Percentiles rank a stretch among this genome's conserved stretches.
These are phyloP conservation scores for Pyrenula massariospora DNA, from an alignment of 495 filamentous ascomycete species.

Conservation along the genomic window DNA sequence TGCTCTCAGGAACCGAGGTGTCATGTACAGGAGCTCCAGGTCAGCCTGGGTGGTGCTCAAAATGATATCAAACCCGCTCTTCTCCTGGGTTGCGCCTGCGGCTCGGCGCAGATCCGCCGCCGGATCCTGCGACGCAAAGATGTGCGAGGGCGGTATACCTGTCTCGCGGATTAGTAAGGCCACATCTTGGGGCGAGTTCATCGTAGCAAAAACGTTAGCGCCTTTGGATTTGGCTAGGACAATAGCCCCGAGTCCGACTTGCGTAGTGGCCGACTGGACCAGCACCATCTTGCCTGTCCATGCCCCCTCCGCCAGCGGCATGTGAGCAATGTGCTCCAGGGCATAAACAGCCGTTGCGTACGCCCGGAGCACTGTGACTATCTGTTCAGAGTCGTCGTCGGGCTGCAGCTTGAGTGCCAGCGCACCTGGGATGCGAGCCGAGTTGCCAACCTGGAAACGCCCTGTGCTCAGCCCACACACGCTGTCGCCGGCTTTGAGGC, in stretches of 20 bases:
- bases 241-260: slow-evolving; percentile 43
- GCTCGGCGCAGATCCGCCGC: too few species aligned
- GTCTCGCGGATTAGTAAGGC: slow-evolving; percentile 3
- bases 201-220: slow-evolving; percentile 32
- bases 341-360: slow-evolving; percentile 7
- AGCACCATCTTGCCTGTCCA: slow-evolving; percentile 27
- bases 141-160: slow-evolving; percentile 6
- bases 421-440: slow-evolving; percentile 3
- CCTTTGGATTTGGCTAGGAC: slow-evolving; percentile 35
- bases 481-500: slow-evolving; percentile 3
- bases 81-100: too few species aligned
- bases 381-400: slow-evolving; percentile 3
- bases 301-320: too few species aligned
- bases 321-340: slow-evolving; percentile 3
- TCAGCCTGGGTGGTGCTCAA: too few species aligned
- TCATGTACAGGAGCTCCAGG: slow-evolving; percentile 6
- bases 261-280: slow-evolving; percentile 40
- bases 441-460: slow-evolving; percentile 8
- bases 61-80: too few species aligned
- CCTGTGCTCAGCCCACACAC: slow-evolving; percentile 5
- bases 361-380: slow-evolving; percentile 3
- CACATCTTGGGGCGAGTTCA: slow-evolving; percentile 6
- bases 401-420: slow-evolving; percentile 4
- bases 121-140: slow-evolving; percentile 6
- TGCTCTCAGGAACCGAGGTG: slow-evolving; percentile 7